A percentile compares a stretch with the other conserved stretches of the same genome.
Evolutionary conservation across 768 basidiomycete species (phyloP).

Genomic region (Tricholoma furcatifolium): DNA sequence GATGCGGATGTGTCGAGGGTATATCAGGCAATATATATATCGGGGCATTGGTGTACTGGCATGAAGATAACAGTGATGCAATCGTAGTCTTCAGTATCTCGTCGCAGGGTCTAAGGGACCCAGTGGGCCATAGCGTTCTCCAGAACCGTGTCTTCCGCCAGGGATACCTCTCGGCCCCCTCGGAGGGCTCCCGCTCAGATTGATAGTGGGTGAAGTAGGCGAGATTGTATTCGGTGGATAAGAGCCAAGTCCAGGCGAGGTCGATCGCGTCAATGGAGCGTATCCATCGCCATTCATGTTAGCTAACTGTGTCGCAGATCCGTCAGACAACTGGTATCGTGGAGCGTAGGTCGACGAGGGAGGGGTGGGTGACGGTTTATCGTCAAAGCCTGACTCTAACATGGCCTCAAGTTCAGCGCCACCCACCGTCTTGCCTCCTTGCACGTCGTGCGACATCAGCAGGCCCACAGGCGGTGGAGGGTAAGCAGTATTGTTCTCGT

Average conservation of each 20-base stretch:
- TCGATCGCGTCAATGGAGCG: conserved; percentile 50
- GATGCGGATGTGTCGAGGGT: conserved; percentile 34
- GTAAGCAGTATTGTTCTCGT: conserved; percentile 76
- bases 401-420: conserved; percentile 86
- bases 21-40: conserved; percentile 38
- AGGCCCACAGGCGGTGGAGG: conserved; percentile 86
- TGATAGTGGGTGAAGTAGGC: conserved; percentile 38
- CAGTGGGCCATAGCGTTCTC: conserved; percentile 50
- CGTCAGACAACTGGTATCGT: conserved; percentile 66
- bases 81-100: conserved; percentile 38
- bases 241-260: conserved; percentile 37
- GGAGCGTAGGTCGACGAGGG: conserved; percentile 41
- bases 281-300: conserved; percentile 51
- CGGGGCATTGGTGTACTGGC: conserved; percentile 18
- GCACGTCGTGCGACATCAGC: conserved; percentile 40
- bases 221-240: conserved; percentile 34
- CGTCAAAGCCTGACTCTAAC: conserved; percentile 89
- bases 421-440: conserved; percentile 51
- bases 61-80: conserved; percentile 22
- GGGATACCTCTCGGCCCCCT: conserved; percentile 10
- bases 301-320: conserved; percentile 42
- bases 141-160: conserved; percentile 23
- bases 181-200: conserved; percentile 21
- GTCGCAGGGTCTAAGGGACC: conserved; percentile 63
- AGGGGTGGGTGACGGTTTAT: conserved; percentile 55